Evolutionary conservation across 1,284 basidiomycete genomes (phyloP).

Genomic region (Ganoderma lingzhi): DNA sequence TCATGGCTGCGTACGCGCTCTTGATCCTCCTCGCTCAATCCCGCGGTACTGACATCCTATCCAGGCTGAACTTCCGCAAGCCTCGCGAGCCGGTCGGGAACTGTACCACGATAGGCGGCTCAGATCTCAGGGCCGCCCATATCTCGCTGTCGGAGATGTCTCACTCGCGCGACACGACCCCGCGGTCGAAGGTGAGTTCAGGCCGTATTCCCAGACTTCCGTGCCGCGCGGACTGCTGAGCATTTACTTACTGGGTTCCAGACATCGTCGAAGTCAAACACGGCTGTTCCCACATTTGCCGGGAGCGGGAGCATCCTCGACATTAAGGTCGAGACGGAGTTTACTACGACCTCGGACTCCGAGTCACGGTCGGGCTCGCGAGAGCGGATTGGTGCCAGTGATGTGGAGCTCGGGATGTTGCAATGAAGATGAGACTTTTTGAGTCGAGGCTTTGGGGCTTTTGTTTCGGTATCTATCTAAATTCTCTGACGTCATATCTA

Average conservation of each 20-base stretch:
- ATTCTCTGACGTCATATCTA: background rate
- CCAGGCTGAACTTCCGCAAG: background rate
- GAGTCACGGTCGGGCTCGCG: background rate
- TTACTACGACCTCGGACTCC: background rate
- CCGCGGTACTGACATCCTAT: background rate
- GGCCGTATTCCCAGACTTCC: too few species aligned
- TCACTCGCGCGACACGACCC: background rate
- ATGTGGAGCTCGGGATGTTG: background rate
- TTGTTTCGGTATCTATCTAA: background rate
- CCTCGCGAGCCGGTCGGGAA: background rate
- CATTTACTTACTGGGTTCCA: background rate
- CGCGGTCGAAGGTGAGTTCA: background rate
- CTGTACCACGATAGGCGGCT: background rate
- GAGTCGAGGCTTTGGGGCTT: background rate
- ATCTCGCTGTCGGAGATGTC: slow-evolving; percentile 3
- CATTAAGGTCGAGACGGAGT: background rate
- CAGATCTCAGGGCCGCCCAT: background rate
- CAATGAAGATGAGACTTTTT: background rate
- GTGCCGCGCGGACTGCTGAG: too few species aligned
- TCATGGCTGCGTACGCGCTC: slow-evolving; percentile 1
- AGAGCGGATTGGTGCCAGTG: too few species aligned
- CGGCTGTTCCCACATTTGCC: background rate
- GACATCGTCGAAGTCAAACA: background rate
- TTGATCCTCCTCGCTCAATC: background rate
- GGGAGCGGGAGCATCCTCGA: background rate